These are phyloP conservation scores for Meripilus lineatus DNA, from an alignment of 1,284 basidiomycete genomes.

Conservation along the genomic window DNA sequence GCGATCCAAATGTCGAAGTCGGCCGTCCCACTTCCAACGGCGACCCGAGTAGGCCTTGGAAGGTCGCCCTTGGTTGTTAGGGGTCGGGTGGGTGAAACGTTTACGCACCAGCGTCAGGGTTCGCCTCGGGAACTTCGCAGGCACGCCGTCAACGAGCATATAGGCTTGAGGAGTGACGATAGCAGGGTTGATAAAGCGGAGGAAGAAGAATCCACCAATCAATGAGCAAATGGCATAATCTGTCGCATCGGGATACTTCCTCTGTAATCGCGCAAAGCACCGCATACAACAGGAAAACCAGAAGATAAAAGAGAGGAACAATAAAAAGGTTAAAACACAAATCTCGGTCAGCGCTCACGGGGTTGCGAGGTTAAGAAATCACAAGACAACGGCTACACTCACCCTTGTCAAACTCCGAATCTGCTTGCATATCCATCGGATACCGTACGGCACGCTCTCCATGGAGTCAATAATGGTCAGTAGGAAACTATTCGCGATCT, in stretches of 20 bases:
- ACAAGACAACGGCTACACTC: too few relatives aligned
- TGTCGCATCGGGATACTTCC: constrained; percentile 97
- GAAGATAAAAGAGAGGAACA: background rate
- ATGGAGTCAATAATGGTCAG: constrained; percentile 98
- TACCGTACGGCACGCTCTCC: constrained; percentile 97
- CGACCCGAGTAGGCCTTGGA: too few relatives aligned
- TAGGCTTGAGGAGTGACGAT: constrained; percentile 99
- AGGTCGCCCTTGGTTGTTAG: too few relatives aligned
- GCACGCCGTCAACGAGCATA: constrained; percentile 97
- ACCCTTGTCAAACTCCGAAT: constrained; percentile 94
- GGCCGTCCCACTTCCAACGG: too few relatives aligned
- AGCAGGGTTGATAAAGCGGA: constrained; percentile 99
- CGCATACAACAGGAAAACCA: too few relatives aligned
- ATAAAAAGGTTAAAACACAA: constrained; percentile 6
- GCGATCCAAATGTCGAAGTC: too few relatives aligned
- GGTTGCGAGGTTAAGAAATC: background rate
- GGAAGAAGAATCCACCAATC: constrained; percentile 99
- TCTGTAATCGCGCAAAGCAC: too few relatives aligned
- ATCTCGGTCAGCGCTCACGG: constrained; percentile 2
- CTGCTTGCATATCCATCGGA: constrained; percentile 99
- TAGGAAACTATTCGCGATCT: constrained; percentile 96
- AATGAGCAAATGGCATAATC: constrained; percentile 98
- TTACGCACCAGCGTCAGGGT: constrained; percentile 84
- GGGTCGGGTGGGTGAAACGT: background rate
- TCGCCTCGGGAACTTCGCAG: constrained; percentile 94